Percentiles rank a stretch among this genome's conserved stretches.
Conservation (phyloP, 495 filamentous ascomycete genomes). For the Ramalina intermedia region DNA sequence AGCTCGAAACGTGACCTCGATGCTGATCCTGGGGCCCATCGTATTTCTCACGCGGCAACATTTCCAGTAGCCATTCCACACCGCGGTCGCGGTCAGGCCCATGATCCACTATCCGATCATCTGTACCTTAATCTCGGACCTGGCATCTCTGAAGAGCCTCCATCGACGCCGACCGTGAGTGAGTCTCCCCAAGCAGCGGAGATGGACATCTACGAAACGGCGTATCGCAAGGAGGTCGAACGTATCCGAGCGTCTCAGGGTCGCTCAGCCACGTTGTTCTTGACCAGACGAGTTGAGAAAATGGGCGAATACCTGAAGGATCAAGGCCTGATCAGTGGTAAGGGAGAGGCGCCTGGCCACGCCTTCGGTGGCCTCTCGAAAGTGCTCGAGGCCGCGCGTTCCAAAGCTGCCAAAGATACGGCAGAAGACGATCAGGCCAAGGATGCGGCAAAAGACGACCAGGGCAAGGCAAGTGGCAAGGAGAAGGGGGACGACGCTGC, state of each 20-base stretch:
- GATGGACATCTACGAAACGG: slow-evolving; percentile 74
- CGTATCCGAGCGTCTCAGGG: slow-evolving; percentile 41
- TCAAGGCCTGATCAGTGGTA: slow-evolving; percentile 8
- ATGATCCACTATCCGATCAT: slow-evolving; percentile 46
- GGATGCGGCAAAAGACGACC: neutral
- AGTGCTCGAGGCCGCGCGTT: slow-evolving; percentile 17
- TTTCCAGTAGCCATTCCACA: slow-evolving; percentile 5
- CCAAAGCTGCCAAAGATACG: slow-evolving; percentile 11
- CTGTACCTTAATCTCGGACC: slow-evolving; percentile 64
- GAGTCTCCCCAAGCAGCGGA: slow-evolving; percentile 67
- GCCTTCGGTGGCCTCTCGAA: slow-evolving; percentile 9
- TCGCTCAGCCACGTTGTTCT: slow-evolving; percentile 32
- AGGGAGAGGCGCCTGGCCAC: neutral
- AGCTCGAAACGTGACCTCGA: slow-evolving; percentile 10
- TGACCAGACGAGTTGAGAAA: slow-evolving; percentile 46
- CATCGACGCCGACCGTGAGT: slow-evolving; percentile 41
- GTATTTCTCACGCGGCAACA: slow-evolving; percentile 7
- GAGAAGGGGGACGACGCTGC: neutral
- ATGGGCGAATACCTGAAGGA: slow-evolving; percentile 24
- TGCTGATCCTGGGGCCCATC: slow-evolving; percentile 12
- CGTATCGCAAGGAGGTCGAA: slow-evolving; percentile 69
- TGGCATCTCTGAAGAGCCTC: slow-evolving; percentile 16
- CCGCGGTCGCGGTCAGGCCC: slow-evolving; percentile 46
- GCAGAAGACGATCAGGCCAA: neutral
- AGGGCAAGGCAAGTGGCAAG: neutral